phyloP scores from a whole-genome alignment of 2,329 filamentous ascomycete species.

The Aspergillus sergii region DNA sequence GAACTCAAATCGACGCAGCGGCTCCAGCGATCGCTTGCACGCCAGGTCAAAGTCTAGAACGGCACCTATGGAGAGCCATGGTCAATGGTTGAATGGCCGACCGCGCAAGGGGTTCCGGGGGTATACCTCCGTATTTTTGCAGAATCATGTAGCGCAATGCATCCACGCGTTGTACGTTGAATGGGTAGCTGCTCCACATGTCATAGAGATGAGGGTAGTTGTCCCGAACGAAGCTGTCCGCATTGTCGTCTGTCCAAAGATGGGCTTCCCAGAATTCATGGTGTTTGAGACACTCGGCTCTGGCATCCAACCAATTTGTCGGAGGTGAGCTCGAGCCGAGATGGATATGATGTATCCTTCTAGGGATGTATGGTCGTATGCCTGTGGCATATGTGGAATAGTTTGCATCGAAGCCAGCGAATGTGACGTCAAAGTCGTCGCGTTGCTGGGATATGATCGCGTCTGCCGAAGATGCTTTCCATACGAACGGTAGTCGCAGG shows the following conservation, averaged over 20 bases:
- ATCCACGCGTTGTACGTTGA: constrained; percentile 24
- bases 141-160: constrained; percentile 27
- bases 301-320: constrained; percentile 20
- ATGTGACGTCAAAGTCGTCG: constrained; percentile 14
- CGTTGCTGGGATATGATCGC: constrained; percentile 4
- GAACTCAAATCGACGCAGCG: constrained; percentile 44
- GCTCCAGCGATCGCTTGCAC: constrained; percentile 44
- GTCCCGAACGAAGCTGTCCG: constrained; percentile 17
- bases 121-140: constrained; percentile 22
- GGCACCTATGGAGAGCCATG: constrained; percentile 15
- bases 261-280: constrained; percentile 19
- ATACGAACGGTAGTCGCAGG: constrained; percentile 14
- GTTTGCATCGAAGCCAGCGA: constrained; percentile 2
- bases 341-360: constrained; percentile 18
- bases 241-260: constrained; percentile 20
- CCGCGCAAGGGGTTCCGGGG: neutral
- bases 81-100: neutral
- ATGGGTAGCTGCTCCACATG: constrained; percentile 24
- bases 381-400: neutral
- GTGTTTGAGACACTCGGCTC: constrained; percentile 19
- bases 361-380: neutral
- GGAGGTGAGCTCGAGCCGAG: constrained; percentile 14
- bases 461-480: neutral
- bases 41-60: constrained; percentile 43
- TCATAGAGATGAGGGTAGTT: constrained; percentile 19